These are phyloP conservation scores for Salix caprea DNA, from an alignment of 345 rosid species.

Conservation along the genomic window DNA sequence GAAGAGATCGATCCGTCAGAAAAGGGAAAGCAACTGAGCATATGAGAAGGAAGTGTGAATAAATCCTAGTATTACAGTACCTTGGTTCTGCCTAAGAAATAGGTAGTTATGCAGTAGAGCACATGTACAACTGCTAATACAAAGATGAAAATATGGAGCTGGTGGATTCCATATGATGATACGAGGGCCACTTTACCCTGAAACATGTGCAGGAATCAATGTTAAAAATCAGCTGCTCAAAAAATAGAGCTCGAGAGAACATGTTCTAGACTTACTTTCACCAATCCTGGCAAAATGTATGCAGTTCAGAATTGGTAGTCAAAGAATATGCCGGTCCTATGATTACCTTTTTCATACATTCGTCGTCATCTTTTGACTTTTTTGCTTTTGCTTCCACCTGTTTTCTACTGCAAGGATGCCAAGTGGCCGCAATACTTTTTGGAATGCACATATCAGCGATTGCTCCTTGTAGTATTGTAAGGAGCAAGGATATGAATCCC, in stretches of 20 bases:
- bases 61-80: slow-evolving; percentile 19
- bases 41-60: not conserved
- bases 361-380: slow-evolving; percentile 21
- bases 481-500: slow-evolving; percentile 71
- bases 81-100: slow-evolving; percentile 65
- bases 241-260: not conserved
- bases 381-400: not conserved
- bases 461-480: slow-evolving; percentile 37
- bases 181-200: slow-evolving; percentile 85
- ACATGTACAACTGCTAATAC: slow-evolving; percentile 62
- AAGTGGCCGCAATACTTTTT: slow-evolving; percentile 31
- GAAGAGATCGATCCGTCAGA: not conserved
- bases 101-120: slow-evolving; percentile 57
- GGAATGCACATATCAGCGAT: slow-evolving; percentile 60
- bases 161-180: slow-evolving; percentile 75
- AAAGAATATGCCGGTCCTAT: not conserved
- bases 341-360: slow-evolving; percentile 40
- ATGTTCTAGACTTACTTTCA: not conserved
- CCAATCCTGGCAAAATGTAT: not conserved
- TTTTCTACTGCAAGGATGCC: slow-evolving; percentile 59
- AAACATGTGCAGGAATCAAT: not conserved
- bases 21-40: not conserved
- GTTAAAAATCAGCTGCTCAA: not conserved
- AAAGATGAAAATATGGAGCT: slow-evolving; percentile 89
- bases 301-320: not conserved